These are phyloP conservation scores for Xerocomus spinulosus DNA, from an alignment of 768 basidiomycete genomes.

Conservation along the genomic window DNA sequence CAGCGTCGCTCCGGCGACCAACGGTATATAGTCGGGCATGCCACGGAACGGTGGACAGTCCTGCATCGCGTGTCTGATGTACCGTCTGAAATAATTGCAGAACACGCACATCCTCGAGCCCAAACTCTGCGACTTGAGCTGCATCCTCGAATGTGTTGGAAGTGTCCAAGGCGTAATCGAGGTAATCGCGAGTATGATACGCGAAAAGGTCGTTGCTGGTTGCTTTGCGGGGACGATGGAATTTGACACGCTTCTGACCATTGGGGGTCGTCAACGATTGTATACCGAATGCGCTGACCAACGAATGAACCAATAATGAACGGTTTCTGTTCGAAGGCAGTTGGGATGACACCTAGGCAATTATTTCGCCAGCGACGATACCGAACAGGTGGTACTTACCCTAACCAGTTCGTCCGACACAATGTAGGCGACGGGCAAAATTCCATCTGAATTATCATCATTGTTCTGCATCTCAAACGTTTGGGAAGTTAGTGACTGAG, in stretches of 20 bases:
- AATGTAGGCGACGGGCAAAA: slow-evolving; percentile 40
- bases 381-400: slow-evolving; percentile 26
- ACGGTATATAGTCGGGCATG: slow-evolving; percentile 62
- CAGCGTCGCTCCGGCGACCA: slow-evolving; percentile 74
- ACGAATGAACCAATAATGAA: slow-evolving; percentile 61
- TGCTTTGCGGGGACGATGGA: slow-evolving; percentile 54
- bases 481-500: too few relatives aligned
- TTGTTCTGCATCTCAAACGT: neutral
- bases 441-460: neutral
- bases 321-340: slow-evolving; percentile 68
- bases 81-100: neutral
- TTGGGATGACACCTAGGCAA: slow-evolving; percentile 41
- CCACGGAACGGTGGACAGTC: slow-evolving; percentile 79
- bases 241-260: slow-evolving; percentile 31
- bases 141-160: slow-evolving; percentile 22
- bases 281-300: slow-evolving; percentile 51
- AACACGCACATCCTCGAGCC: slow-evolving; percentile 52
- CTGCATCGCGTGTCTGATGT: slow-evolving; percentile 33
- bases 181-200: slow-evolving; percentile 71
- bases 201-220: slow-evolving; percentile 50
- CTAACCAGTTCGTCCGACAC: slow-evolving; percentile 56
- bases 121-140: slow-evolving; percentile 39
- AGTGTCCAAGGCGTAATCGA: slow-evolving; percentile 52
- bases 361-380: neutral
- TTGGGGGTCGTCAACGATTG: slow-evolving; percentile 31